Percentiles rank a stretch among this genome's conserved stretches.
Conservation (phyloP, 164 flowering plant genomes). For the Cinnamomum chago region DNA sequence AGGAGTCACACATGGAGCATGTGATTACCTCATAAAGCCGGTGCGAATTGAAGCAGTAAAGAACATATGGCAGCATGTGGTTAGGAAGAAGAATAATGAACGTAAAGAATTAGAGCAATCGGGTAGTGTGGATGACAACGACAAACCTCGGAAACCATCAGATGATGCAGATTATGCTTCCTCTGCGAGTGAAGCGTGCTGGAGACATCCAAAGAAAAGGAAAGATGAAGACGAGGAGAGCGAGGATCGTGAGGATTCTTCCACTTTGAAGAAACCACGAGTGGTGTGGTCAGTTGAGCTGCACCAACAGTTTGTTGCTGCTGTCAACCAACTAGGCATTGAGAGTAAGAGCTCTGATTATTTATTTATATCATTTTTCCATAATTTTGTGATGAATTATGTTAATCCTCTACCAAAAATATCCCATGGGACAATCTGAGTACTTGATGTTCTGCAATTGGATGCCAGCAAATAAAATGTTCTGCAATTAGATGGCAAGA, state of each 20-base stretch:
- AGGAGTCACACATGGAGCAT: conserved; percentile 93
- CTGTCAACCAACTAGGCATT: conserved; percentile 81
- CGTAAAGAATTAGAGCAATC: conserved; percentile 69
- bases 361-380: background rate
- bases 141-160: conserved; percentile 36
- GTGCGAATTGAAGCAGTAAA: conserved; percentile 78
- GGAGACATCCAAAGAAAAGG: conserved; percentile 63
- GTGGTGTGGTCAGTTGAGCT: conserved; percentile 98
- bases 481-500: background rate
- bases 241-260: conserved; percentile 60
- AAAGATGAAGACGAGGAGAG: conserved; percentile 64
- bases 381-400: background rate
- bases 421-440: background rate
- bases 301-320: conserved; percentile 85
- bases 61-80: conserved; percentile 97
- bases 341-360: conserved; percentile 57
- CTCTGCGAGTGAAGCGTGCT: conserved; percentile 69
- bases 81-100: conserved; percentile 71
- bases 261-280: conserved; percentile 76
- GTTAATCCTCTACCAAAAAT: background rate
- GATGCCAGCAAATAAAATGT: background rate
- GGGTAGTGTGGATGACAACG: conserved; percentile 65
- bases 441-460: background rate
- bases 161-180: conserved; percentile 75
- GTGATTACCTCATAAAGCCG: conserved; percentile 89